Evolutionary conservation across 129 eudicot genomes (phyloP), one percentile per base, ranked within the genome.

Genomic region (Kitagawia praeruptora): DNA sequence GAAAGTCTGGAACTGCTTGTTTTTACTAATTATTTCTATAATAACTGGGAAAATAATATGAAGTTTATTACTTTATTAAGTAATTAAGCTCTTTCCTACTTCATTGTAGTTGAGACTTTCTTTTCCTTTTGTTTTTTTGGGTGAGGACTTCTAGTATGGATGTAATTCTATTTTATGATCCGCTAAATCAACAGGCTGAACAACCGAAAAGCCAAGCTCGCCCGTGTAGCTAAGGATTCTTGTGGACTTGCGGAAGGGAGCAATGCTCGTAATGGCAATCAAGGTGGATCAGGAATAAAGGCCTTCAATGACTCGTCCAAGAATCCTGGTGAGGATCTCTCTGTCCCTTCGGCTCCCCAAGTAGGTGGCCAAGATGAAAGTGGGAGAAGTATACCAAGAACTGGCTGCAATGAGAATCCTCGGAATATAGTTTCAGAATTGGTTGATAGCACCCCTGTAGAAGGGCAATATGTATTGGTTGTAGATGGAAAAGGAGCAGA

Each of bases 171-270:
- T 74, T 74, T n/a, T 6, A 45, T 74, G 19, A 47, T n/a, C 37
- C 47, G 21, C 63, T 16, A 74, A 27, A 79, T 23, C 9, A 72
- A 84, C 90, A 95, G 99, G 99, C 83, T 95, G 75, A 92, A 95
- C 76, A 95, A 95, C 75, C 87, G 99, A 47, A 95, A 95, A 78
- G 99, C 99, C 25, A 95, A 84, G 88, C 88, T 92, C 16, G 96
- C 97, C 7, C 99, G 99, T 80, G 88, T 86, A 16, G 98, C 96
- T 25, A 94, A 92, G 82, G 97, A 94, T 81, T 79, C 47, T 18
- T 93, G 96, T 37, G 86, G 74, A 67, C 44, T 84, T 14, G 64
- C 89, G 28, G 92, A 85, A 41, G 90, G 85, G 63, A 93, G 86
- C 74, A 81, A 74, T 54, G 13, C 81, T 84, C 41, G 46, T 74